Evolutionary conservation across 768 basidiomycete genomes (phyloP).

Genomic region (Amanita pallidorosea): DNA sequence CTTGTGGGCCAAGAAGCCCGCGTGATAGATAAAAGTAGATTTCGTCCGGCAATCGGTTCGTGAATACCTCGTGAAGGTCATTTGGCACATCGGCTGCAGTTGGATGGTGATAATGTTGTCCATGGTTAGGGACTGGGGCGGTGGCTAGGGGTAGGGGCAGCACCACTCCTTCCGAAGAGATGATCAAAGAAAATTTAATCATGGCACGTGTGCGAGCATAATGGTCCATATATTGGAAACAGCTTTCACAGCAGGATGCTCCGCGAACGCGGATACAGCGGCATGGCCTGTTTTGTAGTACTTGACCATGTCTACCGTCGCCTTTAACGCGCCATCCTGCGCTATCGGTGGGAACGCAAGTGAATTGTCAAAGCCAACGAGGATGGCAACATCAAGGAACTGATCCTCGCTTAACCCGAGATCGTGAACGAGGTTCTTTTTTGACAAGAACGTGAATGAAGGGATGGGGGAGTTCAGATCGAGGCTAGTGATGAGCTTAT

Average conservation of each 20-base stretch:
- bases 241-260: slow-evolving; percentile 75
- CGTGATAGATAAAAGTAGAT: slow-evolving; percentile 94
- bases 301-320: slow-evolving; percentile 85
- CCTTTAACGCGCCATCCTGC: slow-evolving; percentile 74
- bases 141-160: slow-evolving; percentile 71
- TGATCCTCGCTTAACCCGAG: slow-evolving; percentile 74
- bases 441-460: slow-evolving; percentile 78
- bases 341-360: slow-evolving; percentile 73
- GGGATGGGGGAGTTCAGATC: slow-evolving; percentile 62
- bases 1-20: slow-evolving; percentile 80
- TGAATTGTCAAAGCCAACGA: slow-evolving; percentile 81
- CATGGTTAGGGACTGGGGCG: slow-evolving; percentile 35
- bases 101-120: slow-evolving; percentile 53
- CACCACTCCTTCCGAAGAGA: slow-evolving; percentile 79
- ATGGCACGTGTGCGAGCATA: slow-evolving; percentile 86
- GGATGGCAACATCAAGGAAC: slow-evolving; percentile 87
- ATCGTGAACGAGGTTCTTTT: slow-evolving; percentile 48
- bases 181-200: slow-evolving; percentile 84
- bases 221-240: slow-evolving; percentile 72
- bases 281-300: slow-evolving; percentile 86
- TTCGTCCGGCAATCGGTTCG: slow-evolving; percentile 88
- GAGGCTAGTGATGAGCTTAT: slow-evolving; percentile 83
- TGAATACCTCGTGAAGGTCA: slow-evolving; percentile 93
- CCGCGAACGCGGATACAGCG: slow-evolving; percentile 64
- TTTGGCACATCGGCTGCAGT: slow-evolving; percentile 82